Evolutionary conservation across 2,329 filamentous ascomycete species (phyloP).

Genomic region (Phyllosticta citrichinensis): DNA sequence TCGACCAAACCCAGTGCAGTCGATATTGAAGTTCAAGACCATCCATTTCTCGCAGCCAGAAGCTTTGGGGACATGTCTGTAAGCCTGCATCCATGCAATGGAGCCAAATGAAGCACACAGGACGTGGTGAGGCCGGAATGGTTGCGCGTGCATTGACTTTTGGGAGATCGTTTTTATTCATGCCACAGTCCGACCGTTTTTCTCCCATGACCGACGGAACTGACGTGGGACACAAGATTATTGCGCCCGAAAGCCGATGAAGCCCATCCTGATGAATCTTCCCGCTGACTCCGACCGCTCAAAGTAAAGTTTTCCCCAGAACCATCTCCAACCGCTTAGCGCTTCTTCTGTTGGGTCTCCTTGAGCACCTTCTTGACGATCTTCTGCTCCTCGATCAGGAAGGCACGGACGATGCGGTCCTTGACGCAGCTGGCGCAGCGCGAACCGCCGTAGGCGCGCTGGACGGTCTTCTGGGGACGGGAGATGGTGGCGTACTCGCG

Average conservation of each 20-base stretch:
- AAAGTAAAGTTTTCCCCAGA: slow-evolving; percentile 7
- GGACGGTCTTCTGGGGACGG: slow-evolving; percentile 98
- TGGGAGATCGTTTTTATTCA: slow-evolving; percentile 12
- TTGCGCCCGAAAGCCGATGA: slow-evolving; percentile 12
- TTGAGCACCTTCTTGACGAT: slow-evolving; percentile 99
- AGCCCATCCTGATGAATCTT: slow-evolving; percentile 11
- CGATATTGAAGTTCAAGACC: neutral
- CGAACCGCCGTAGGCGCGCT: slow-evolving; percentile 95
- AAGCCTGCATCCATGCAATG: neutral
- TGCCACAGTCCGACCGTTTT: slow-evolving; percentile 11
- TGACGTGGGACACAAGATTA: slow-evolving; percentile 9
- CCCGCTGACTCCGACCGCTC: slow-evolving; percentile 11
- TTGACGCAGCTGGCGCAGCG: slow-evolving; percentile 98
- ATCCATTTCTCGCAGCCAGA: neutral
- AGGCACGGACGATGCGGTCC: slow-evolving; percentile 94
- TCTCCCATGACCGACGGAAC: slow-evolving; percentile 9
- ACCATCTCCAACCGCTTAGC: slow-evolving; percentile 21
- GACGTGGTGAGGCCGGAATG: neutral
- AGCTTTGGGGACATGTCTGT: neutral
- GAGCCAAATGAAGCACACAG: neutral
- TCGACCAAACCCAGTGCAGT: neutral
- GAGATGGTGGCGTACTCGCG: slow-evolving; percentile 96
- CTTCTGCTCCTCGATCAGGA: slow-evolving; percentile 99
- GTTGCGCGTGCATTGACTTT: neutral
- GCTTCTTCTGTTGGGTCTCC: slow-evolving; percentile 79